Base-by-base conservation (phyloP, 148 eudicot species). In the Vaccinium myrtillus region DNA sequence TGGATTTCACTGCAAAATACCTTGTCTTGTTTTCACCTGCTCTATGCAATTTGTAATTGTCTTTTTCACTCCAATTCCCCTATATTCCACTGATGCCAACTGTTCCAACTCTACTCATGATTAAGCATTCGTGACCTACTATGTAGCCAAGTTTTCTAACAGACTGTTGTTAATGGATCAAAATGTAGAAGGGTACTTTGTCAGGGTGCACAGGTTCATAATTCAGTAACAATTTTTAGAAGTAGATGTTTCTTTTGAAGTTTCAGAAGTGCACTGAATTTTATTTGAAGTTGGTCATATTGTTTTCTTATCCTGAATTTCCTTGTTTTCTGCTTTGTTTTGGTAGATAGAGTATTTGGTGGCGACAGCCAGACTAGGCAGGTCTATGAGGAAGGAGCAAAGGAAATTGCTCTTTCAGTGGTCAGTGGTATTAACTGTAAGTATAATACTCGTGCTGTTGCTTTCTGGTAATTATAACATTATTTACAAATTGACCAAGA, bases 371-470 rank as follows among this genome's bases (percentile, higher is more conserved):
- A 93, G 59, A 95, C 97, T n/a, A 90, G 82, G 85, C 87, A 91
- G 82, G 98, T 95, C 16, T 95, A 95, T 56, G 97, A 93, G 74
- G 95, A 91, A 83, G 92, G 92, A 80, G 92, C 95, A 43, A 95
- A 91, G 88, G 90, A 88, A 86, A 90, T 95, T 84, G 92, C 95
- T 88, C 95, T 95, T 67, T 93, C 97, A 36, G 98, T 90, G 69
- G 76, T 93, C 61, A 91, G 86, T 86, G 98, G 98, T 81, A 90
- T 95, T 50, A 95, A 95, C n/a, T 88, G 98, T 95, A 69, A 86
- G 95, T 87, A 73, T 46, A 74, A 73, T 77, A 76, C 59, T 61
- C 61, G 16, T n/a, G 73, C 53, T 14, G 43, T 39, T 58, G 49
- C 21, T 21, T 58, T 63, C 53, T 43, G 10, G 32, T 43, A 12